Base-by-base conservation (phyloP, 176 grass and related monocot genomes). In the Oryza meyeriana region DNA sequence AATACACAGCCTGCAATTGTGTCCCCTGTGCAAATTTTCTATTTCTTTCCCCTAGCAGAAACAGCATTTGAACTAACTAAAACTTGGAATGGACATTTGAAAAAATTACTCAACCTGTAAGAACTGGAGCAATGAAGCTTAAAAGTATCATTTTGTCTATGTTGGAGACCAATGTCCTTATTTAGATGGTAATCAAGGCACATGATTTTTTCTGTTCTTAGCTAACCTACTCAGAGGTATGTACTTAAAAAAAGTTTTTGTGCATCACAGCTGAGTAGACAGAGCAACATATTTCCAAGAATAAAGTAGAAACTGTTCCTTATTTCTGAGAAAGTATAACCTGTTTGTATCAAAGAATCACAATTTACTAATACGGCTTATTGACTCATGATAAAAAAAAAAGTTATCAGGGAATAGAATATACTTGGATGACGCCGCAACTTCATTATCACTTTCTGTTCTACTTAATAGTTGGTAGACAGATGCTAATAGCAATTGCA, bases 401-500 rank as follows among this genome's bases (percentile, higher is more conserved):
- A 79, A 52, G n/a, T 26, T 66, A 58, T 68, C 61, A 75, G 36
- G 68, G 64, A 88, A 78, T 50, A 81, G 64, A 85, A 42, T 29
- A 86, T 94, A 95, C 95, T 88, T 91, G 36, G 90, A 95, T 88
- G 90, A 89, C 29, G 88, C 78, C 64, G 81, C 45, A 75, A 81
- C 74, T 76, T 98, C 92, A 84, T 81, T 88, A 75, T 93, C 92
- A 63, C 76, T 93, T 75, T 87, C 88, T 76, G 62, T 69, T 74
- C 79, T 84, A 82, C 85, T 74, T 83, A 92, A 88, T 61, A 98
- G 83, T 42, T 87, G 86, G 86, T 93, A 83, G 61, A 91, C 83
- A 86, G 90, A 91, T 81, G 90, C 78, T 76, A 95, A 91, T 85
- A 98, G 72, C 64, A 95, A 85, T 82, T 85, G 86, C 78, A 98